Evolutionary conservation across 768 basidiomycete species (phyloP).

Genomic region (Leccinum subtestaceum): DNA sequence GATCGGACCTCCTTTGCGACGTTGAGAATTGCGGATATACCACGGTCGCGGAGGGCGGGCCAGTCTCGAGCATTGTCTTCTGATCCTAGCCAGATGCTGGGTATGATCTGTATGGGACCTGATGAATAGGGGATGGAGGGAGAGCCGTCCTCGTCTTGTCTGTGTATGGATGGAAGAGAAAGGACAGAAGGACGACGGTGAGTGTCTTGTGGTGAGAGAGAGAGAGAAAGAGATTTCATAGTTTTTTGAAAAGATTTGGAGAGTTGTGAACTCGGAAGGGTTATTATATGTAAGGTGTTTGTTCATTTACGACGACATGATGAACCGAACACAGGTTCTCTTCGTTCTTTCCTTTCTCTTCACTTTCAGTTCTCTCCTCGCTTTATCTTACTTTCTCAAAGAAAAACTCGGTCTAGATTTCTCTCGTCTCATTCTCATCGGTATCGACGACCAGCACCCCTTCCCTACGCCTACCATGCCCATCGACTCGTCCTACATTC

Average conservation of each 20-base stretch:
- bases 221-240: slow-evolving; percentile 6
- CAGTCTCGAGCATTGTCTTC: slow-evolving; percentile 91
- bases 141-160: slow-evolving; percentile 62
- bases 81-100: slow-evolving; percentile 85
- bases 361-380: slow-evolving; percentile 48
- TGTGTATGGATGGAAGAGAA: slow-evolving; percentile 61
- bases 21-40: slow-evolving; percentile 81
- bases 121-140: slow-evolving; percentile 68
- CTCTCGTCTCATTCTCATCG: slow-evolving; percentile 39
- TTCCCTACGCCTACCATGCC: slow-evolving; percentile 12
- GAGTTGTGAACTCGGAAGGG: slow-evolving; percentile 21
- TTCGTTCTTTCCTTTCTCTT: slow-evolving; percentile 53
- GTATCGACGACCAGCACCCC: slow-evolving; percentile 44
- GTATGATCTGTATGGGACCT: slow-evolving; percentile 83
- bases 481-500: slow-evolving; percentile 25
- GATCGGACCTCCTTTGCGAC: slow-evolving; percentile 88
- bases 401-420: not conserved
- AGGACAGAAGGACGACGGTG: slow-evolving; percentile 67
- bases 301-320: not conserved
- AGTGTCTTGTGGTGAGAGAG: slow-evolving; percentile 27
- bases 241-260: too few relatives aligned
- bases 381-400: not conserved
- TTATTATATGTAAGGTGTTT: not conserved
- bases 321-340: slow-evolving; percentile 51
- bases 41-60: slow-evolving; percentile 61